Conservation (phyloP, 2,329 filamentous ascomycete species). For the Corynespora cassiicola region DNA sequence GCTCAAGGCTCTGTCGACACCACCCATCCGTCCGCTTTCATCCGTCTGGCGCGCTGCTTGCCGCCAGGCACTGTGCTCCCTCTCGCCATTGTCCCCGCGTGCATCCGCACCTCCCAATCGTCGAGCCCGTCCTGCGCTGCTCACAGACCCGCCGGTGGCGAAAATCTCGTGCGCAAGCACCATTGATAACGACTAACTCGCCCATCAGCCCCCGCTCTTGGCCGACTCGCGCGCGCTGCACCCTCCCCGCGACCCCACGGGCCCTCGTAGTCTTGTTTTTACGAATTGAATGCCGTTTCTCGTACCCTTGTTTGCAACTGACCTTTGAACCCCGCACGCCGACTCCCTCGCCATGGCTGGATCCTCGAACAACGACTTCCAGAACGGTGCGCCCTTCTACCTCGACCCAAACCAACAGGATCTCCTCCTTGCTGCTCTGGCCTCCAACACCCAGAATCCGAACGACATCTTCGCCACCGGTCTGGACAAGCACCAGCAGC, state of each 20-base stretch:
- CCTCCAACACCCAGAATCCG: constrained; percentile 50
- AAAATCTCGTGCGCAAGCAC: no score
- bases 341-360: constrained; percentile 41
- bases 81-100: not conserved
- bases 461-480: constrained; percentile 34
- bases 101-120: not conserved
- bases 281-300: no score
- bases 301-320: no score
- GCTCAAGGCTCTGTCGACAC: constrained; percentile 15
- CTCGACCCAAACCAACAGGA: constrained; percentile 56
- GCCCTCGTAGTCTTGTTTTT: not conserved
- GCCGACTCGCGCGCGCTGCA: no score
- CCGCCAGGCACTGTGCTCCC: no score
- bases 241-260: no score
- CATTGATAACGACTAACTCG: no score
- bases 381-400: constrained; percentile 50
- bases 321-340: constrained; percentile 25
- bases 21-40: constrained; percentile 23
- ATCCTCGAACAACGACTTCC: constrained; percentile 43
- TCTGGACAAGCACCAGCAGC: constrained; percentile 23
- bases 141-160: constrained; percentile 2
- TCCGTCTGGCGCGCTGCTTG: constrained; percentile 17
- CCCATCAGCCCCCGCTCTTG: no score
- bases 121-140: not conserved
- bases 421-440: constrained; percentile 55